These are phyloP conservation scores for Senna tora DNA, from an alignment of 306 rosid genomes.

Conservation along the genomic window DNA sequence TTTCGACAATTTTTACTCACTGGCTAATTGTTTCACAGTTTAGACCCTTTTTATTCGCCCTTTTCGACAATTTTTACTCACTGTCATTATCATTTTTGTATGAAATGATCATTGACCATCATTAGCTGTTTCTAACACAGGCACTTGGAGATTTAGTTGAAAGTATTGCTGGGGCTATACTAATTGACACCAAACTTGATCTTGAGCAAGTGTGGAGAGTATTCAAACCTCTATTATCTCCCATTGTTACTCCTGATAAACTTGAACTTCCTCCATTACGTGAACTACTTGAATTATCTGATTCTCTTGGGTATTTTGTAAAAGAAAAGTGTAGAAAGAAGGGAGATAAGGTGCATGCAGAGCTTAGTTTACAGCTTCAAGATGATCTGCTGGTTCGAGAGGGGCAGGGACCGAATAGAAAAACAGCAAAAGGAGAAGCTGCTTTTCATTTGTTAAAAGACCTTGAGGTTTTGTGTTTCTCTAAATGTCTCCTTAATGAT, in stretches of 20 bases:
- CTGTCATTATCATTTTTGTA: conserved; percentile 36
- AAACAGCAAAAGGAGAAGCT: conserved; percentile 84
- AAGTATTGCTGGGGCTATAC: conserved; percentile 92
- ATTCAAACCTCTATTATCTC: conserved; percentile 79
- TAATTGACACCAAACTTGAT: conserved; percentile 79
- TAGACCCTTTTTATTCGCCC: neutral
- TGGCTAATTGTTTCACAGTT: conserved; percentile 2
- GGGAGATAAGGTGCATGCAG: conserved; percentile 52
- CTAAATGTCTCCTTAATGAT: conserved; percentile 16
- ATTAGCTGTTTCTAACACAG: conserved; percentile 45
- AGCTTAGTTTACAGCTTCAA: conserved; percentile 71
- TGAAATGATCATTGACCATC: conserved; percentile 3
- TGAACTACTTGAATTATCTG: conserved; percentile 69
- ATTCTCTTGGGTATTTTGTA: conserved; percentile 69
- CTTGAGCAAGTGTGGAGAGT: conserved; percentile 80
- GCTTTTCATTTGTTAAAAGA: conserved; percentile 67
- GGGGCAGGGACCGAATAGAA: conserved; percentile 57
- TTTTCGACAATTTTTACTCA: neutral
- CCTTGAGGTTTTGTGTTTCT: conserved; percentile 68
- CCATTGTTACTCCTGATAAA: conserved; percentile 94
- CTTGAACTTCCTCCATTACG: conserved; percentile 83
- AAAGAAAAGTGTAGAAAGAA: conserved; percentile 61
- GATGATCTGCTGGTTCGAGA: conserved; percentile 56
- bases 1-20: neutral
- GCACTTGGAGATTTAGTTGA: conserved; percentile 94